Evolutionary conservation across 1,139 yeast genomes (phyloP).

Genomic region (Yamadazyma buinensis): DNA sequence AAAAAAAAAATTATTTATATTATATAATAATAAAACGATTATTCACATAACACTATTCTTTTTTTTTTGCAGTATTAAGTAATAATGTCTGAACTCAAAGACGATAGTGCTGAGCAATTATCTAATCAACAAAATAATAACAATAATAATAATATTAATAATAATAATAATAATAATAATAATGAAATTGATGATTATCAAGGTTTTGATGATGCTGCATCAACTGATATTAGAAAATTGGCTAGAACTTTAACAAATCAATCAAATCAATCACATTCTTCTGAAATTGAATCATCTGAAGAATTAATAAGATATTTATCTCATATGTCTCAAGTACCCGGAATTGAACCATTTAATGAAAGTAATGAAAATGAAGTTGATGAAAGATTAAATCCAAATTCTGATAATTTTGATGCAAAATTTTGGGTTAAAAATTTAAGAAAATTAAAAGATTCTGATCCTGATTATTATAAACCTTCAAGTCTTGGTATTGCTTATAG

Average conservation of each 20-base stretch:
- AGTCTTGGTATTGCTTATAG: constrained; percentile 69
- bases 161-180: too few species aligned
- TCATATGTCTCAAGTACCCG: constrained; percentile 53
- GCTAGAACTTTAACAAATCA: constrained; percentile 31
- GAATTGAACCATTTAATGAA: constrained; percentile 32
- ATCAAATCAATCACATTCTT: constrained; percentile 18
- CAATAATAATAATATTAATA: too few species aligned
- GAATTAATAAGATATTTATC: constrained; percentile 49
- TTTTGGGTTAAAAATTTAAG: constrained; percentile 73
- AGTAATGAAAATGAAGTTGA: constrained; percentile 12
- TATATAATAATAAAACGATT: too few species aligned
- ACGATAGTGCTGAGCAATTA: too few species aligned
- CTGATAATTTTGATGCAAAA: constrained; percentile 54
- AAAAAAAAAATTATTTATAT: too few species aligned
- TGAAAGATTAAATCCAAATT: constrained; percentile 25
- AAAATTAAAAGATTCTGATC: constrained; percentile 47
- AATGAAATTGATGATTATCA: constrained; percentile 24
- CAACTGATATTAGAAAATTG: constrained; percentile 24
- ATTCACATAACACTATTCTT: too few species aligned
- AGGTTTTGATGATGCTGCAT: constrained; percentile 27
- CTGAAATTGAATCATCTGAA: constrained; percentile 27
- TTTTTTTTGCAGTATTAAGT: too few species aligned
- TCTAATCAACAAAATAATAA: too few species aligned
- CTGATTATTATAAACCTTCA: constrained; percentile 61
- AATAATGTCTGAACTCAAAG: too few species aligned